Evolutionary conservation across 805 yeast genomes (phyloP), one percentile per base, ranked within the genome.

Genomic region (Kuraishia capsulata): DNA sequence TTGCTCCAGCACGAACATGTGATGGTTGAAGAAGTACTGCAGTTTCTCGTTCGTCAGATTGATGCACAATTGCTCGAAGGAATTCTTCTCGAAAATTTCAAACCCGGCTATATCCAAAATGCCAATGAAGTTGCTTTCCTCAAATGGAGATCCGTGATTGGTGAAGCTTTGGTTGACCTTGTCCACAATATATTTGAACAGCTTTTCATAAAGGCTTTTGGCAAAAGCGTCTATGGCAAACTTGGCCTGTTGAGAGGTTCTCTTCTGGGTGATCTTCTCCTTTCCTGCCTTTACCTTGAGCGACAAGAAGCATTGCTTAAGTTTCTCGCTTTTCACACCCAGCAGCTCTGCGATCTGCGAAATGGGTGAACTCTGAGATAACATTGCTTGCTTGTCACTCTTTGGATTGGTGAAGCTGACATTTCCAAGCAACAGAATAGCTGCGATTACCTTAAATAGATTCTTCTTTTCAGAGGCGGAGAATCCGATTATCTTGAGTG

Each of bases 221-320:
- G 98, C 76, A 26, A 92, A 65, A 0, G 97, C 95, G 55, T 90
- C 95, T 30, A 90, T 65, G 14, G 92, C 71, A 49, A 76, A 77
- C 45, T 77, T 78, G 1, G 90, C 95, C 53, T 92, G 97, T 0
- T 71, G 57, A 0, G 95, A 79, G 35, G 79, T 79, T 49, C 83
- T 76, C 25, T 89, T 76, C 53, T 87, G 95, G 17, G 77, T 72
- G 29, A 92, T 87, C 59, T 72, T 70, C 55, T 92, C 98, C 46
- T 76, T 71, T 2, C 98, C 98, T 3, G 97, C 96, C 53, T 78
- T 86, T 9, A 89, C 95, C 50, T 76, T 81, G 4, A 97, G 97
- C 29, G 74, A 72, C 25, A 88, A 56, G 9, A 92, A 64, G 0
- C 82, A 67, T 32, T 74, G 76, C 41, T 66, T 68, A 45, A 83